Conservation (phyloP, 331 rosid species). For the Prunus yedoensis region DNA sequence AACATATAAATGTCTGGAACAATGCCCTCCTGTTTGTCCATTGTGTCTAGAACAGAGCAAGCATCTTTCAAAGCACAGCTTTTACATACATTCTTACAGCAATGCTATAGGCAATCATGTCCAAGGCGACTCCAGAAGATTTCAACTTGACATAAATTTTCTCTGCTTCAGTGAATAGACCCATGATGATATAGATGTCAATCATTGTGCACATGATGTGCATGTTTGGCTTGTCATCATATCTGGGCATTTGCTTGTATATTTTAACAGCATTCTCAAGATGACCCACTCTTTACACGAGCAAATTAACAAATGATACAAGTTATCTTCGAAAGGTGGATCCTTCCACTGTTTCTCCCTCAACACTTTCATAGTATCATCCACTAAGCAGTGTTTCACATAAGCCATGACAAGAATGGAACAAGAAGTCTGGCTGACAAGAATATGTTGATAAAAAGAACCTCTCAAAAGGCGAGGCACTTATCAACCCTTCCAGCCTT, state of each 20-base stretch:
- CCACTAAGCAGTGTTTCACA: conserved; percentile 69
- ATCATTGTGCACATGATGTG: conserved; percentile 86
- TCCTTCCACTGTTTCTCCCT: conserved; percentile 71
- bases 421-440: conserved; percentile 72
- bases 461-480: conserved; percentile 66
- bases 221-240: conserved; percentile 53
- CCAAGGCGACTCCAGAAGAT: conserved; percentile 56
- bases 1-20: conserved; percentile 67
- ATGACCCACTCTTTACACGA: conserved; percentile 71
- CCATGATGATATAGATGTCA: conserved; percentile 66
- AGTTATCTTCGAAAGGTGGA: conserved; percentile 58
- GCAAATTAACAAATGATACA: conserved; percentile 88
- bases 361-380: conserved; percentile 64
- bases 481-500: conserved; percentile 58
- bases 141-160: conserved; percentile 56
- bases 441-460: conserved; percentile 54
- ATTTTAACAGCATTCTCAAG: conserved; percentile 71
- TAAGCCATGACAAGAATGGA: conserved; percentile 81
- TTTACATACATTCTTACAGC: conserved; percentile 81
- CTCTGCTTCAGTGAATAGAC: conserved; percentile 61
- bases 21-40: conserved; percentile 60
- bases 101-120: conserved; percentile 70
- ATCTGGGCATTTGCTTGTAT: conserved; percentile 45
- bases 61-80: conserved; percentile 75
- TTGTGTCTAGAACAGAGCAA: conserved; percentile 67